Evolutionary conservation across 2,329 filamentous ascomycete species (phyloP).

Genomic region (Talaromyces atroroseus): DNA sequence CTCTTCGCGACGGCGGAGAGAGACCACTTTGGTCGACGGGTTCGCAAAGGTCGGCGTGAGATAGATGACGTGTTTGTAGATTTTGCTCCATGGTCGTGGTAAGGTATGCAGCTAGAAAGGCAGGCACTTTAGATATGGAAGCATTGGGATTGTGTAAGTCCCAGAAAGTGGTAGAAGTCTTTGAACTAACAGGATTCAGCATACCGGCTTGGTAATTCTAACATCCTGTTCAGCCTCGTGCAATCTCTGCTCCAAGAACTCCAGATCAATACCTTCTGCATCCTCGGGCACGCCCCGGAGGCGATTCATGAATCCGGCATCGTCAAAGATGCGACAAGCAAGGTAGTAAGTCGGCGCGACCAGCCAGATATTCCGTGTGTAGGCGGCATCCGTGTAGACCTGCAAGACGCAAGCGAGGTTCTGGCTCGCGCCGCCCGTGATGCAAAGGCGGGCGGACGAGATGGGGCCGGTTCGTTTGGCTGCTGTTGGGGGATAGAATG

Average conservation of each 20-base stretch:
- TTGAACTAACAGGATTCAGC: background rate
- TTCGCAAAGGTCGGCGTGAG: slow-evolving; percentile 84
- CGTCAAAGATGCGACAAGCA: slow-evolving; percentile 79
- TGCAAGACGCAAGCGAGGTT: slow-evolving; percentile 71
- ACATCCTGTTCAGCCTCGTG: slow-evolving; percentile 45
- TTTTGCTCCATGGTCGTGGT: slow-evolving; percentile 59
- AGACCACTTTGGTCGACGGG: slow-evolving; percentile 79
- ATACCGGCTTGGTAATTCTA: slow-evolving; percentile 42
- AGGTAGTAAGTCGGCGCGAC: slow-evolving; percentile 78
- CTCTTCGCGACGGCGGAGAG: slow-evolving; percentile 57
- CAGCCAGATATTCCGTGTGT: slow-evolving; percentile 72
- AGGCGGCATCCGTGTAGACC: slow-evolving; percentile 72
- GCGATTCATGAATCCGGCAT: slow-evolving; percentile 65
- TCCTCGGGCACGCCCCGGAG: slow-evolving; percentile 70
- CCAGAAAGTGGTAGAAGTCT: no score
- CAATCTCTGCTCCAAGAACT: slow-evolving; percentile 50
- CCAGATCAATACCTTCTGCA: slow-evolving; percentile 68
- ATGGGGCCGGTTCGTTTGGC: slow-evolving; percentile 29
- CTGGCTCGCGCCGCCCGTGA: slow-evolving; percentile 82
- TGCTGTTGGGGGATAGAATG: slow-evolving; percentile 48
- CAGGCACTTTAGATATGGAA: background rate
- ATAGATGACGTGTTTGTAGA: slow-evolving; percentile 85
- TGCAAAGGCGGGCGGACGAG: slow-evolving; percentile 59
- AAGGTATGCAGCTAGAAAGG: slow-evolving; percentile 46
- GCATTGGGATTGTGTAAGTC: no score